A percentile compares a stretch with the other conserved stretches of the same genome.
phyloP scores from a whole-genome alignment of 768 basidiomycete genomes.

The Calocybe gangraenosa region DNA sequence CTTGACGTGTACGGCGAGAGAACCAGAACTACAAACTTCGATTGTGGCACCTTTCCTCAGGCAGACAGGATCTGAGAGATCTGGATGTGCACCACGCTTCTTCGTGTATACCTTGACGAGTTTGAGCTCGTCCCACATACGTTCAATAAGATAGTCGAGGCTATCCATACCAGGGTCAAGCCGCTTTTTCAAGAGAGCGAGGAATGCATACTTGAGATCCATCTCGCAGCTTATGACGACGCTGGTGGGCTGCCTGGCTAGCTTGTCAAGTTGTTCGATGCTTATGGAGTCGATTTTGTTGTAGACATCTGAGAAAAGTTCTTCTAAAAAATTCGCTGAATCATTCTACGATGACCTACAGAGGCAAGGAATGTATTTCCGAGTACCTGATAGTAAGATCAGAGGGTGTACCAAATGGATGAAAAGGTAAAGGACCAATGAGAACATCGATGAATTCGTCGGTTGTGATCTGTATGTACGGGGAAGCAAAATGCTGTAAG shows the following conservation, averaged over 20 bases:
- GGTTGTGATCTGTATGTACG: neutral
- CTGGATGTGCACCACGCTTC: conserved; percentile 92
- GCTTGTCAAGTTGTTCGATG: conserved; percentile 76
- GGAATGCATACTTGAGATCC: conserved; percentile 69
- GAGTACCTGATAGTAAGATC: conserved; percentile 54
- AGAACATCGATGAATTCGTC: conserved; percentile 95
- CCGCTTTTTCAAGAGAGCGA: neutral
- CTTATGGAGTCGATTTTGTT: conserved; percentile 95
- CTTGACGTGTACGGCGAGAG: neutral
- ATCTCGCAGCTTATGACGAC: conserved; percentile 98
- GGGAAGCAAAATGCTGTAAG: neutral
- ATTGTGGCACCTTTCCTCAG: conserved; percentile 89
- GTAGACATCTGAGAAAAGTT: conserved; percentile 64
- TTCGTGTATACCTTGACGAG: conserved; percentile 95
- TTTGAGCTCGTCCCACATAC: conserved; percentile 76
- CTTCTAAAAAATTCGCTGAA: neutral
- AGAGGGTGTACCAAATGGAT: neutral
- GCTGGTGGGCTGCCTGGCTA: conserved; percentile 76
- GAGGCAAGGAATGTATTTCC: conserved; percentile 93
- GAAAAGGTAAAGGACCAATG: conserved; percentile 51
- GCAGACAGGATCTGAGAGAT: conserved; percentile 87
- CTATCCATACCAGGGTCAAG: conserved; percentile 29
- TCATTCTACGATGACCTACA: conserved; percentile 49
- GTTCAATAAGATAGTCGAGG: conserved; percentile 68
- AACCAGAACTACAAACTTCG: conserved; percentile 48